phyloP scores from a whole-genome alignment of 2,329 filamentous ascomycete species.

The Curvularia verruculosa region DNA sequence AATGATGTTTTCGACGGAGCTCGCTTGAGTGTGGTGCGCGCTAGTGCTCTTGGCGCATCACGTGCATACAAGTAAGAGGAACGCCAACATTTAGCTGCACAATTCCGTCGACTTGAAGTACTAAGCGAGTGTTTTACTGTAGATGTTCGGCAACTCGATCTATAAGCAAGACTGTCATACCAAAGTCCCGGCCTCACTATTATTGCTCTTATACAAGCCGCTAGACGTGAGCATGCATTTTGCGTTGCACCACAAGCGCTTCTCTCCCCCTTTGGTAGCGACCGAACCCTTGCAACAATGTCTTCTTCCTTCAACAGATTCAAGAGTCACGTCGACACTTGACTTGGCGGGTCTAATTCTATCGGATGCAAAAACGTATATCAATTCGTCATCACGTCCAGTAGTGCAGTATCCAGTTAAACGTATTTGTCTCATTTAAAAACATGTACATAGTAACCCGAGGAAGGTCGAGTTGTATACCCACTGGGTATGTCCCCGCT shows the following conservation, averaged over 20 bases:
- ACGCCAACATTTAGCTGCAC: neutral
- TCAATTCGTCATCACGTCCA: neutral
- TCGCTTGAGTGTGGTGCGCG: slow-evolving; percentile 17
- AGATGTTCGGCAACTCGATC: no score
- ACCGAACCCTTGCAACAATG: neutral
- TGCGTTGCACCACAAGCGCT: neutral
- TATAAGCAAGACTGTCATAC: neutral
- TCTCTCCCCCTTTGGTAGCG: neutral
- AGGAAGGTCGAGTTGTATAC: neutral
- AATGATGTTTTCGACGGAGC: slow-evolving; percentile 15
- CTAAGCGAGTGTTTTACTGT: no score
- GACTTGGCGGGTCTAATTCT: neutral
- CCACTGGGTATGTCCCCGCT: neutral
- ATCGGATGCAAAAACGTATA: neutral
- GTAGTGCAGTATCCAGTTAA: neutral
- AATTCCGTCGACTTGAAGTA: neutral
- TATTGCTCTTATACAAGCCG: neutral
- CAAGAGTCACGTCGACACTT: neutral
- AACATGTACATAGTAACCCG: neutral
- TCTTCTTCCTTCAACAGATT: neutral
- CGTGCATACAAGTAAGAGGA: slow-evolving; percentile 8
- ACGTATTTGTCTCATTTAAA: slow-evolving; percentile 7
- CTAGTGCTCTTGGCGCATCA: slow-evolving; percentile 13
- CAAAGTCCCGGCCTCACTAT: no score
- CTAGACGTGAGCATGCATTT: neutral